These are phyloP conservation scores for Elongisporangium prolatum DNA, from an alignment of 352 stramenopile genomes.

Conservation along the genomic window DNA sequence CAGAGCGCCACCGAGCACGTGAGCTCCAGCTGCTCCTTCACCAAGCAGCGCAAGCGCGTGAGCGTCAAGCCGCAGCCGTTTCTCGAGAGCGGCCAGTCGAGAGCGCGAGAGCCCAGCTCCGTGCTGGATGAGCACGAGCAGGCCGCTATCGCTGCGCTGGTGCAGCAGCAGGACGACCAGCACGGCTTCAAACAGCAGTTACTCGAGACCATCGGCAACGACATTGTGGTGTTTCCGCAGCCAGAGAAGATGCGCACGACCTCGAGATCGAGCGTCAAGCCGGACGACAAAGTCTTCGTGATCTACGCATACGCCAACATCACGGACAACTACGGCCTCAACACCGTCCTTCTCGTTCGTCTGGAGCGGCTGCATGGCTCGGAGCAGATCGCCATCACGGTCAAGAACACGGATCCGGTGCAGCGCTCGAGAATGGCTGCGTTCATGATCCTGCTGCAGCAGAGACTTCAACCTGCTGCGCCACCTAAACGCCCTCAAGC, in stretches of 20 bases:
- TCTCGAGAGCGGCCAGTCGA: slow-evolving; percentile 6
- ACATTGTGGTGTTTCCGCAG: slow-evolving; percentile 50
- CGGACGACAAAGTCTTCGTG: slow-evolving; percentile 26
- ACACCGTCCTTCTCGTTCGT: slow-evolving; percentile 50
- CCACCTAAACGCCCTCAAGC: slow-evolving; percentile 37
- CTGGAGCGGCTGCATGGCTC: slow-evolving; percentile 68
- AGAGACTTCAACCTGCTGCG: slow-evolving; percentile 50
- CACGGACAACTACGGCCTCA: slow-evolving; percentile 26
- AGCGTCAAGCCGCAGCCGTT: slow-evolving; percentile 11
- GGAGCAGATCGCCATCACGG: slow-evolving; percentile 54
- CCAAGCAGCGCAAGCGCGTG: slow-evolving; percentile 6
- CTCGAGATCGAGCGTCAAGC: not conserved
- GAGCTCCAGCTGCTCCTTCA: slow-evolving; percentile 62
- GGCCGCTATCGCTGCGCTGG: slow-evolving; percentile 3
- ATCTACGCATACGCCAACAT: slow-evolving; percentile 57
- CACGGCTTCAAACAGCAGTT: slow-evolving; percentile 49
- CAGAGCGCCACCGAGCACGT: slow-evolving; percentile 41
- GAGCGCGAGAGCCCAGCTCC: not conserved
- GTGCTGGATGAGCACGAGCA: not conserved
- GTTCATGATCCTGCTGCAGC: slow-evolving; percentile 54
- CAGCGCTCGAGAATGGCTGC: slow-evolving; percentile 35
- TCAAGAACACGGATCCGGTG: slow-evolving; percentile 71
- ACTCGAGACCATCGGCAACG: slow-evolving; percentile 37
- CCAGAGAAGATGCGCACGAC: slow-evolving; percentile 1
- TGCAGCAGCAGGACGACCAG: slow-evolving; percentile 18